Conservation (phyloP, 495 filamentous ascomycete genomes). For the Letharia columbiana region DNA sequence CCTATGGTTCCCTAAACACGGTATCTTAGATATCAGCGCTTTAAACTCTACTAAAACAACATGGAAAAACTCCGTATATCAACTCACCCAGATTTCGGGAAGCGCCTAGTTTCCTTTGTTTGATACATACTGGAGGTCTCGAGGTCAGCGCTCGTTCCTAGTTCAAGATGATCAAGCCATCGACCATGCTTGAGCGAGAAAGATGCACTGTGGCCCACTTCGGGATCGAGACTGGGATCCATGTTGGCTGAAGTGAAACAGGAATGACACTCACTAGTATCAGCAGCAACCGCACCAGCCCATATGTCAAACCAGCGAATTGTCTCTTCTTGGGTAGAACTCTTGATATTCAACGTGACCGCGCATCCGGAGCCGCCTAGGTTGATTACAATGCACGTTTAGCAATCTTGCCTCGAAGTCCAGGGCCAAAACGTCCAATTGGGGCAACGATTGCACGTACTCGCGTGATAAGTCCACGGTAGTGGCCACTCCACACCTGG, state of each 20-base stretch:
- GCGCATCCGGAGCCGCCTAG: not conserved
- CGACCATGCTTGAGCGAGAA: not conserved
- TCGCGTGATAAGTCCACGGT: not conserved
- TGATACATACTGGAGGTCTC: not conserved
- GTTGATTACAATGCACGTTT: not conserved
- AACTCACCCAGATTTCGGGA: not conserved
- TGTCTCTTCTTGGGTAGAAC: not conserved
- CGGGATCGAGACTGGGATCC: not conserved
- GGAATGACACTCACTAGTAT: not conserved
- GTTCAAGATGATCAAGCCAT: not conserved
- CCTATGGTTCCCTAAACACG: not conserved
- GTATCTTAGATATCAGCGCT: not conserved
- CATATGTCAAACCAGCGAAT: constrained; percentile 4
- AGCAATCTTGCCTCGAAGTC: not conserved
- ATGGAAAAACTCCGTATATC: not conserved
- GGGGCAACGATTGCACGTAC: not conserved
- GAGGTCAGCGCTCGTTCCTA: not conserved
- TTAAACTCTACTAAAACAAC: not conserved
- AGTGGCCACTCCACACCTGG: not conserved
- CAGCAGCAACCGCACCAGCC: not conserved
- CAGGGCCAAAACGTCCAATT: not conserved
- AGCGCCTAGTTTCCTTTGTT: not conserved
- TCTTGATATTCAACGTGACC: not conserved
- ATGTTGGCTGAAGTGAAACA: not conserved
- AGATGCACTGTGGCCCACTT: not conserved